phyloP scores from a whole-genome alignment of 306 rosid species.

The Cucumis melo region DNA sequence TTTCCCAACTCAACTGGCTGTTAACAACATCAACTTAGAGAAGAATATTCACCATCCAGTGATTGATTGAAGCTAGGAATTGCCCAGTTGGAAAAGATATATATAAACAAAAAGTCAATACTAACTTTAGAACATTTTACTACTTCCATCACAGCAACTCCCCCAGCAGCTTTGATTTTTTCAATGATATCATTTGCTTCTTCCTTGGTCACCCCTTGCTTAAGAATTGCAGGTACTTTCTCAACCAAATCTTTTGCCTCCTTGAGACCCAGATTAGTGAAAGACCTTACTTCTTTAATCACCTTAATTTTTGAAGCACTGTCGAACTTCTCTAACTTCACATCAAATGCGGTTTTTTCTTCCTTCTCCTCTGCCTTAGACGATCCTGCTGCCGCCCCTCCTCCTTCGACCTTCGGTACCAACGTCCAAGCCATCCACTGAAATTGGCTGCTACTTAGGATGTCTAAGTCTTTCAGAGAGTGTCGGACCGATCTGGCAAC shows the following conservation, averaged over 20 bases:
- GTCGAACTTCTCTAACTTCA: constrained; percentile 12
- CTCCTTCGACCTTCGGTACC: constrained; percentile 9
- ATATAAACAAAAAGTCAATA: neutral
- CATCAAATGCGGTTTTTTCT: constrained; percentile 10
- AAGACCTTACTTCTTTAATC: constrained; percentile 11
- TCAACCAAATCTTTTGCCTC: constrained; percentile 14
- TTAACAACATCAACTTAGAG: neutral
- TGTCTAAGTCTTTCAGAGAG: neutral
- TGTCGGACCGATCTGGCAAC: constrained; percentile 6
- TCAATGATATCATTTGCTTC: constrained; percentile 2
- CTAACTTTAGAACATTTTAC: neutral
- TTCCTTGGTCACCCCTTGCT: constrained; percentile 12
- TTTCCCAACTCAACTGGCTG: neutral
- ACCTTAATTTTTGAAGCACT: constrained; percentile 10
- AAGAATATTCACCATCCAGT: neutral
- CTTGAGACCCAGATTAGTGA: constrained; percentile 11
- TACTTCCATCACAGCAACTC: constrained; percentile 12
- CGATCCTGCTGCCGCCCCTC: constrained; percentile 4
- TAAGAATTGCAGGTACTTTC: constrained; percentile 10
- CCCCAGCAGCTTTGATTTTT: constrained; percentile 14
- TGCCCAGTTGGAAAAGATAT: neutral
- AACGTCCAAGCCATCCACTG: constrained; percentile 8
- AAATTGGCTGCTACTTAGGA: constrained; percentile 8
- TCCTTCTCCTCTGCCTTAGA: constrained; percentile 11
- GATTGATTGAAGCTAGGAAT: neutral